Conservation (phyloP, 805 yeast genomes). For the Myxozyma vanderwaltii region DNA sequence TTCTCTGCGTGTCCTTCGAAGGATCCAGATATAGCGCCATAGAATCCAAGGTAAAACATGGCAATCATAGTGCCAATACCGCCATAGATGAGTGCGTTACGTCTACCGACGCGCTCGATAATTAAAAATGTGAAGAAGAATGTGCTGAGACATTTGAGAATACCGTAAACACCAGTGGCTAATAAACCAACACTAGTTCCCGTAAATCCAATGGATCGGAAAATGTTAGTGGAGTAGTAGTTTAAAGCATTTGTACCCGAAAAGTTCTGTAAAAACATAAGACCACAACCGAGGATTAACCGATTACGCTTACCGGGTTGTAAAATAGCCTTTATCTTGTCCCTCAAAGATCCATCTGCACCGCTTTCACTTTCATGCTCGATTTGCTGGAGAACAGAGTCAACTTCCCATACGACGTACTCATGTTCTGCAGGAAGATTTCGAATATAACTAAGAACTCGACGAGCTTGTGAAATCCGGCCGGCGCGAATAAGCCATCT, state of each 20-base stretch:
- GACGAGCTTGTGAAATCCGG: slow-evolving; percentile 49
- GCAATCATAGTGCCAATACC: slow-evolving; percentile 60
- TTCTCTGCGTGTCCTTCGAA: slow-evolving; percentile 9
- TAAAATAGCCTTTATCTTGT: not conserved
- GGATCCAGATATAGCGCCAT: slow-evolving; percentile 18
- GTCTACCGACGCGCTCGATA: slow-evolving; percentile 74
- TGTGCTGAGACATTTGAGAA: slow-evolving; percentile 55
- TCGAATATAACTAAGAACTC: slow-evolving; percentile 46
- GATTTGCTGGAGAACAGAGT: slow-evolving; percentile 49
- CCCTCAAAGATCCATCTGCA: slow-evolving; percentile 6
- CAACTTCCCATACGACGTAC: slow-evolving; percentile 32
- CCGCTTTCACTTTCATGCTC: slow-evolving; percentile 17
- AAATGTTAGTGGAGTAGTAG: slow-evolving; percentile 51
- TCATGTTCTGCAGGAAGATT: slow-evolving; percentile 44
- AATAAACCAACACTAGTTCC: slow-evolving; percentile 52
- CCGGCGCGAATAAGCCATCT: slow-evolving; percentile 49
- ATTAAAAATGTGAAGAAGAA: slow-evolving; percentile 81
- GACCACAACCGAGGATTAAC: slow-evolving; percentile 62
- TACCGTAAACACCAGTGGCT: slow-evolving; percentile 49
- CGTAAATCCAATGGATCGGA: slow-evolving; percentile 51
- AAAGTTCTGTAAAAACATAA: slow-evolving; percentile 84
- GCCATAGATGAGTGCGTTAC: slow-evolving; percentile 61
- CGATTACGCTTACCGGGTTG: slow-evolving; percentile 20
- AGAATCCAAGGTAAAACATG: slow-evolving; percentile 27
- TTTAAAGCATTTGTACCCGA: slow-evolving; percentile 64